phyloP scores from a whole-genome alignment of 345 rosid species.

The Corchorus capsularis region DNA sequence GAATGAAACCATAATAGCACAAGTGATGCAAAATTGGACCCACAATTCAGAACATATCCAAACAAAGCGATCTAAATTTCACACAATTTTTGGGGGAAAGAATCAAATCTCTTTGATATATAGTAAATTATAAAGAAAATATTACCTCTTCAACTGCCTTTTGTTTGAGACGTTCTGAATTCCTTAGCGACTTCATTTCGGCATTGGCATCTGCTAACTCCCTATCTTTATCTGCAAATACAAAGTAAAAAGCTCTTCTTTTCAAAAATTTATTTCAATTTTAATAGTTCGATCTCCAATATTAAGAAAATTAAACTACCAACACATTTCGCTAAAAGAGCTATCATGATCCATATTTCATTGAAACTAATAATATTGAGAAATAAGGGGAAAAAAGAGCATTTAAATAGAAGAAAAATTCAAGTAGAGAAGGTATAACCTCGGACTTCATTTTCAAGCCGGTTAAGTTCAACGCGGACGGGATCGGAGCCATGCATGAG shows the following conservation, averaged over 20 bases:
- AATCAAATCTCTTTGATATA: background rate
- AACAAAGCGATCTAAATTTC: background rate
- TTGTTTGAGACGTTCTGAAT: constrained; percentile 81
- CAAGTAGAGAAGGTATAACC: background rate
- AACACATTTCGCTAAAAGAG: background rate
- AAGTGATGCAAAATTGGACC: background rate
- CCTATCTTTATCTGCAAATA: constrained; percentile 75
- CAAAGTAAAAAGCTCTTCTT: background rate
- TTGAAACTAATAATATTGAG: background rate
- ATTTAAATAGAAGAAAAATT: background rate
- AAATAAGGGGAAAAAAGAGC: too few species aligned
- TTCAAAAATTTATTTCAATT: background rate
- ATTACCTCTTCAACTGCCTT: constrained; percentile 97
- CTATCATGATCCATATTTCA: background rate
- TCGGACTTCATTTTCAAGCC: constrained; percentile 20
- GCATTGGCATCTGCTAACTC: constrained; percentile 83
- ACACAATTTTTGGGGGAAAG: background rate
- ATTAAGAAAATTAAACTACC: background rate
- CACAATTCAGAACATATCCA: background rate
- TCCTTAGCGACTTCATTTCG: constrained; percentile 79
- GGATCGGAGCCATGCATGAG: constrained; percentile 24
- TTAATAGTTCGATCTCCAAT: background rate
- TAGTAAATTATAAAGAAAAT: background rate
- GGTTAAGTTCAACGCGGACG: constrained; percentile 20
- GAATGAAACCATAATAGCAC: background rate